A percentile compares a stretch with the other conserved stretches of the same genome.
phyloP scores from a whole-genome alignment of 768 basidiomycete genomes.

The Favolaschia claudopus region DNA sequence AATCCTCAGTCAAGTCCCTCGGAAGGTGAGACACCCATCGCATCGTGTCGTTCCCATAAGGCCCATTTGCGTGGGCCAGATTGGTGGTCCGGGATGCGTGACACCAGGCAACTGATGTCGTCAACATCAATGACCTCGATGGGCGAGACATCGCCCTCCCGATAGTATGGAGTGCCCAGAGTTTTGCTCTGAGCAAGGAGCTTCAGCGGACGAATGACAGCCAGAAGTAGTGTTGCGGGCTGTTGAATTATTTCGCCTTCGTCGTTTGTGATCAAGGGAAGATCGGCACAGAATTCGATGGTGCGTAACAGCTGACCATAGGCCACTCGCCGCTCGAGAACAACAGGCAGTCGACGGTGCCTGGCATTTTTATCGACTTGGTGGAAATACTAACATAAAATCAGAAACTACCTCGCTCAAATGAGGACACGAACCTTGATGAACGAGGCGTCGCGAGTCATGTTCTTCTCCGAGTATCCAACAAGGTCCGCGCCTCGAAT shows the following conservation, averaged over 20 bases:
- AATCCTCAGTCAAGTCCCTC: too few species aligned
- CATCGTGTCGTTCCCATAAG: slow-evolving; percentile 7
- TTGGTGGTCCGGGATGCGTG: slow-evolving; percentile 7
- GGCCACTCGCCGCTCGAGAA: slow-evolving; percentile 2
- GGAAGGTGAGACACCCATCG: slow-evolving; percentile 16
- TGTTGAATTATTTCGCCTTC: not conserved
- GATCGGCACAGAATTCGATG: not conserved
- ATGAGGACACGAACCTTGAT: slow-evolving; percentile 2
- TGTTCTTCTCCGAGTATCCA: not conserved
- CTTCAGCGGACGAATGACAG: slow-evolving; percentile 5
- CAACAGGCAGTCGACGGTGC: not conserved
- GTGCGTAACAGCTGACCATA: slow-evolving; percentile 15
- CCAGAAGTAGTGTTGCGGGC: not conserved
- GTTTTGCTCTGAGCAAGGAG: not conserved
- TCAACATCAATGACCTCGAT: slow-evolving; percentile 20
- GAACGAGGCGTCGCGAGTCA: slow-evolving; percentile 6
- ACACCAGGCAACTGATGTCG: slow-evolving; percentile 19
- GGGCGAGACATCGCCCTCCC: slow-evolving; percentile 5
- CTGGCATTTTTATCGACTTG: slow-evolving; percentile 9
- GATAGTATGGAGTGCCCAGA: not conserved
- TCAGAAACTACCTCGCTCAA: not conserved
- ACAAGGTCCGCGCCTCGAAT: slow-evolving; percentile 7
- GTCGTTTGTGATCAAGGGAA: not conserved
- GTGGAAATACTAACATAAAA: slow-evolving; percentile 7
- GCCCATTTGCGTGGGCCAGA: not conserved